Evolutionary conservation across 179 eudicot genomes (phyloP).

Genomic region (Carnegiea gigantea): DNA sequence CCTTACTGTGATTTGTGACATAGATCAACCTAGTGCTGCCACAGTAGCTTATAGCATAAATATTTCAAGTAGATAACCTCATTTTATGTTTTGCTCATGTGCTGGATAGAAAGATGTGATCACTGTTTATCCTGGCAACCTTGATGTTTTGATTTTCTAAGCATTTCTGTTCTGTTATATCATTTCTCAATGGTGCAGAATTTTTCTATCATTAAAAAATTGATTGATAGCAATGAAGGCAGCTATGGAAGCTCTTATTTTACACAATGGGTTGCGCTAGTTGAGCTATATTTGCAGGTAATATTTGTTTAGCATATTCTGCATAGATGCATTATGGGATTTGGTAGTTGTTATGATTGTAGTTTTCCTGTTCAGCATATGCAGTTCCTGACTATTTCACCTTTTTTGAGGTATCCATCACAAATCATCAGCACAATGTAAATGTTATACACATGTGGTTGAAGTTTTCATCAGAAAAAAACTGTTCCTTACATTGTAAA

Average conservation of each 20-base stretch:
- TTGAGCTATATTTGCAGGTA: conserved; percentile 79
- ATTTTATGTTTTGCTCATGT: background rate
- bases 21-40: background rate
- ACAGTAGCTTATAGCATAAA: background rate
- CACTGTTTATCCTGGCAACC: background rate
- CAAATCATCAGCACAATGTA: background rate
- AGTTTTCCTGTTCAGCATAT: background rate
- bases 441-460: background rate
- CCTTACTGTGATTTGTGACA: background rate
- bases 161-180: background rate
- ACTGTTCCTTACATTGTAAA: background rate
- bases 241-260: conserved; percentile 61
- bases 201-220: conserved; percentile 56
- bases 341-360: background rate
- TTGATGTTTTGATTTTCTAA: background rate
- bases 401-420: background rate
- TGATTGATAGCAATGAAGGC: conserved; percentile 57
- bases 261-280: conserved; percentile 78
- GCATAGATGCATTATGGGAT: background rate
- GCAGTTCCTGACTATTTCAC: background rate
- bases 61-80: background rate
- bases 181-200: conserved; percentile 55
- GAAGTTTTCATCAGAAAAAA: background rate
- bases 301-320: conserved; percentile 14
- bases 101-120: background rate